Evolutionary conservation across 225 moss, liverwort and hornwort species (phyloP), one percentile per base, ranked within the genome.

Genomic region (Asterella californica): DNA sequence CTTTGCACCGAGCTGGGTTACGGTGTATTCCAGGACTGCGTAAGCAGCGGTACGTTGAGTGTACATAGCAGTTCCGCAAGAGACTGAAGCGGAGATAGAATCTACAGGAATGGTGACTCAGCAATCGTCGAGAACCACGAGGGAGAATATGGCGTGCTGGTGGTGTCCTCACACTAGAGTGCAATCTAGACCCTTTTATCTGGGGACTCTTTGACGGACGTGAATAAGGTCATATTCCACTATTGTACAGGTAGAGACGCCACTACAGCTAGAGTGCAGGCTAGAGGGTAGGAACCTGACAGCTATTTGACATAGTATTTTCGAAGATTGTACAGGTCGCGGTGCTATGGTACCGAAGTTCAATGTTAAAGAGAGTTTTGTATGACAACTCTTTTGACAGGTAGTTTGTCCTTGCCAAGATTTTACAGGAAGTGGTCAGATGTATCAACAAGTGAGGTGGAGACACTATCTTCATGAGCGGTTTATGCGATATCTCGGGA

Each of bases 21-120:
- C 2, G 2, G 42, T 18, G 2, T 38, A 5, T 42, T 69, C 69
- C 38, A 24, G 25, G 66, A 42, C 70, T 10, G 70, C 70, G 38
- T 24, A 70, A 36, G 22, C 38, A 24, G 70, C 70, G 42, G 38
- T 45, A 10, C 38, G 21, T 42, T 42, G 42, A 38, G 42, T 24
- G 70, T 70, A 25, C 24, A 70, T 42, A 70, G 42, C 9, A 70
- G 70, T 38, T 42, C 37, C 70, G 70, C 45, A 45, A 57, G 70
- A 42, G 42, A 42, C 6, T 70, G 68, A 69, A 69, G 38, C 14
- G 70, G 70, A 10, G 70, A 42, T 66, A 42, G 70, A 65, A 65
- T 12, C 9, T 30, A 33, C 64, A 15, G 64, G 15, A 33, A 3
- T 9, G 32, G 62, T 42, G 42, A 42, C 42, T 42, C 42, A 7